Conservation (phyloP, 768 basidiomycete genomes). For the Lactarius akahatsu region DNA sequence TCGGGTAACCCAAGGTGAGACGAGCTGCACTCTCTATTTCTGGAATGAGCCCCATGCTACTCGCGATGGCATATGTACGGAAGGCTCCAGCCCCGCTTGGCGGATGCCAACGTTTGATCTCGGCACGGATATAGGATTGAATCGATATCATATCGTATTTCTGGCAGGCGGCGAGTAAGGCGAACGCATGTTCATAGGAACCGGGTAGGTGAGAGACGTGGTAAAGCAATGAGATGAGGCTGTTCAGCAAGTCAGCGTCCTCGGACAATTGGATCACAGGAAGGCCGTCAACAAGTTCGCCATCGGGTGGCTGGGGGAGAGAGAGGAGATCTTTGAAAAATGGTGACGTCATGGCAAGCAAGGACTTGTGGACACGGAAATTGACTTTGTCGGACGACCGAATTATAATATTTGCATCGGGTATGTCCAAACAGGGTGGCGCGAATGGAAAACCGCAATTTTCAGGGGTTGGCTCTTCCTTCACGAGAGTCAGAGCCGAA, state of each 20-base stretch:
- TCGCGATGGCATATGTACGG: too few species aligned
- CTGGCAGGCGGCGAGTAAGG: too few species aligned
- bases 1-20: too few species aligned
- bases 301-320: background rate
- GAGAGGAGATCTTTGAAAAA: constrained; percentile 5
- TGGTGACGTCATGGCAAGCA: constrained; percentile 8
- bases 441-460: too few species aligned
- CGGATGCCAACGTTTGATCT: too few species aligned
- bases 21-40: too few species aligned
- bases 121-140: too few species aligned
- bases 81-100: too few species aligned
- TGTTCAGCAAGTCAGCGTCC: background rate
- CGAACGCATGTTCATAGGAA: background rate
- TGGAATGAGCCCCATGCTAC: too few species aligned
- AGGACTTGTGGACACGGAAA: constrained; percentile 11
- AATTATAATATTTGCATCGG: background rate
- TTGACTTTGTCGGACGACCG: constrained; percentile 2
- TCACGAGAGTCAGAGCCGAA: constrained; percentile 3
- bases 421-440: background rate
- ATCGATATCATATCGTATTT: too few species aligned
- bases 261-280: constrained; percentile 1
- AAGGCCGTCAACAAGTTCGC: constrained; percentile 8
- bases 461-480: background rate
- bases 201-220: background rate
- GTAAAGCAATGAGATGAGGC: constrained; percentile 14